Percentiles rank a stretch among this genome's conserved stretches.
Evolutionary conservation across 306 rosid species (phyloP).

Genomic region (Acacia crassicarpa): DNA sequence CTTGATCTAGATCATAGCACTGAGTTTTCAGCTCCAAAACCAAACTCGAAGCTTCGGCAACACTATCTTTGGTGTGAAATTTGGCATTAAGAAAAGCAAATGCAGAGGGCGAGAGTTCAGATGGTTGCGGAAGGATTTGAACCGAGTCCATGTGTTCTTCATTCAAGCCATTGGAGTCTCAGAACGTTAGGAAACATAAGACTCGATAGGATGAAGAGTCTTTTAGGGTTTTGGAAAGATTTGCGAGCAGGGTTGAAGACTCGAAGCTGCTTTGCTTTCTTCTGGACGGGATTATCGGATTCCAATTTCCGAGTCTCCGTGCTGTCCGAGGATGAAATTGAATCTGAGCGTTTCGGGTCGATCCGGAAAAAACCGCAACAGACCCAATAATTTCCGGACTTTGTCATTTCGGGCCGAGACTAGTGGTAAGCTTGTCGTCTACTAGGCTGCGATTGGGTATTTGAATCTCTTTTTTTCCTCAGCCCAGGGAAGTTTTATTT

Average conservation of each 20-base stretch:
- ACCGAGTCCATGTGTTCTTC: constrained; percentile 43
- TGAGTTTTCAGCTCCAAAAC: constrained; percentile 60
- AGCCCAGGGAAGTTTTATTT: neutral
- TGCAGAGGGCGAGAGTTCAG: constrained; percentile 58
- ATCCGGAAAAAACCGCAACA: neutral
- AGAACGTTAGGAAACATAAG: neutral
- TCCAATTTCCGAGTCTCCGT: neutral
- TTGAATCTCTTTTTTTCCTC: neutral
- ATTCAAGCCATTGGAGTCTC: constrained; percentile 6
- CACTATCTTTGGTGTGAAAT: constrained; percentile 36
- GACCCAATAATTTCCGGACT: neutral
- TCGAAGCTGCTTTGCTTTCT: constrained; percentile 10
- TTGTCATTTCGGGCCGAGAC: neutral
- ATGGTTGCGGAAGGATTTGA: constrained; percentile 49
- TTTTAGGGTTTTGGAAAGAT: constrained; percentile 12
- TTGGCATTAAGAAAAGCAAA: constrained; percentile 59
- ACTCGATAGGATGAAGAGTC: constrained; percentile 5
- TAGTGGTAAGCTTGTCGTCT: neutral
- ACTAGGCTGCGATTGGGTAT: neutral
- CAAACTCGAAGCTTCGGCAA: constrained; percentile 48
- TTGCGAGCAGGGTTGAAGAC: neutral
- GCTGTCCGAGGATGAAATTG: neutral
- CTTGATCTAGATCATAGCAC: constrained; percentile 64
- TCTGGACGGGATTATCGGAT: neutral
- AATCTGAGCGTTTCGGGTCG: neutral